Evolutionary conservation across 2,329 filamentous ascomycete genomes (phyloP).

Genomic region (Chaetomium strumarium): DNA sequence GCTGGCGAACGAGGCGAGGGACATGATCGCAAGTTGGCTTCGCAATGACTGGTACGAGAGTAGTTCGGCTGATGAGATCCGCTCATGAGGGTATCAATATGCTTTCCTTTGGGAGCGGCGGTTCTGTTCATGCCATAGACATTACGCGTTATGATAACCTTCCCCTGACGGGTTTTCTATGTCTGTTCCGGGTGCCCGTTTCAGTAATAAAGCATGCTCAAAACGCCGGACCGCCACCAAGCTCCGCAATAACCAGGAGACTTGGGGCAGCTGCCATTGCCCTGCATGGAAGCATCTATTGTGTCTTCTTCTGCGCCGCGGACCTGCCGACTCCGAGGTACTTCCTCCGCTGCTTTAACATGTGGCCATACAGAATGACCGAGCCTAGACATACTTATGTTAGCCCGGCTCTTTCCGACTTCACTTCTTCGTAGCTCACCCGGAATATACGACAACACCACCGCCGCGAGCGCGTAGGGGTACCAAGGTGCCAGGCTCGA

Average conservation of each 20-base stretch:
- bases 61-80: slow-evolving; percentile 35
- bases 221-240: not conserved
- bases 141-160: slow-evolving; percentile 1
- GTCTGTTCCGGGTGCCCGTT: not conserved
- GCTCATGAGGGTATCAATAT: slow-evolving; percentile 4
- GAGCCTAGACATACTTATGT: slow-evolving; percentile 37
- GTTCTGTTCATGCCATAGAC: not conserved
- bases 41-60: slow-evolving; percentile 61
- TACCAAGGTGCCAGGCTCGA: slow-evolving; percentile 40
- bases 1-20: slow-evolving; percentile 59
- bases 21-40: slow-evolving; percentile 60
- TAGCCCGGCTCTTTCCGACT: not conserved
- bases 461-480: slow-evolving; percentile 55
- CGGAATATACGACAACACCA: slow-evolving; percentile 73
- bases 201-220: not conserved
- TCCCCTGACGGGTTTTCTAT: slow-evolving; percentile 2
- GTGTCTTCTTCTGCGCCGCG: slow-evolving; percentile 39
- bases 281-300: slow-evolving; percentile 25
- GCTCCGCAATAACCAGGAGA: not conserved
- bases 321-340: slow-evolving; percentile 43
- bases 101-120: not conserved
- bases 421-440: slow-evolving; percentile 45
- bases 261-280: not conserved
- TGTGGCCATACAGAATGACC: slow-evolving; percentile 86
- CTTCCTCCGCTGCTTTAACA: slow-evolving; percentile 86